These are phyloP conservation scores for Periglandula ipomoeae DNA, from an alignment of 2,329 filamentous ascomycete genomes.

Conservation along the genomic window DNA sequence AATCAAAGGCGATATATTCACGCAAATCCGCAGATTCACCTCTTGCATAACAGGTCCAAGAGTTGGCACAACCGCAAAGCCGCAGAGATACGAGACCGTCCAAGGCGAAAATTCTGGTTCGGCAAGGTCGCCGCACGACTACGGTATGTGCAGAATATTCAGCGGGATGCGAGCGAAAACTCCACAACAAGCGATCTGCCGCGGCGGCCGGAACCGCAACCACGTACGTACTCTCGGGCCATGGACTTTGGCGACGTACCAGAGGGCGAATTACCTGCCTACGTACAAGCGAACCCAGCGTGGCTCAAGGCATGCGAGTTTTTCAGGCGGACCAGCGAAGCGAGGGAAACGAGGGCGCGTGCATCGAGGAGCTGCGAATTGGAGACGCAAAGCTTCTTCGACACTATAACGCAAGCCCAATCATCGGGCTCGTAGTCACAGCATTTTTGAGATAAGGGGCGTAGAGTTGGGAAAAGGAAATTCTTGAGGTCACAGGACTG, in stretches of 20 bases:
- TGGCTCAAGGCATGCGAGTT: slow-evolving; percentile 35
- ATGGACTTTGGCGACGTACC: slow-evolving; percentile 29
- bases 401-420: slow-evolving; percentile 2
- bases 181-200: neutral
- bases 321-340: slow-evolving; percentile 20
- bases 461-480: neutral
- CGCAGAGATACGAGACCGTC: slow-evolving; percentile 39
- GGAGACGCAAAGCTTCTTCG: slow-evolving; percentile 16
- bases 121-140: slow-evolving; percentile 34
- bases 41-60: slow-evolving; percentile 31
- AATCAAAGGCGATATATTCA: slow-evolving; percentile 31
- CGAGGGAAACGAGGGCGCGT: slow-evolving; percentile 4
- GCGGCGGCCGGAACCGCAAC: slow-evolving; percentile 17
- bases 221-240: slow-evolving; percentile 18
- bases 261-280: slow-evolving; percentile 32
- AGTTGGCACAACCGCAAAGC: slow-evolving; percentile 39
- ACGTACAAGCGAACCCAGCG: slow-evolving; percentile 32
- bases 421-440: neutral
- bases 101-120: slow-evolving; percentile 40
- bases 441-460: neutral
- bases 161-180: slow-evolving; percentile 11
- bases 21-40: slow-evolving; percentile 43
- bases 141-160: slow-evolving; percentile 19
- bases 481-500: neutral
- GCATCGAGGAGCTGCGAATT: slow-evolving; percentile 12